Evolutionary conservation across 2,329 filamentous ascomycete genomes (phyloP).

Genomic region (Fusarium coffeatum): DNA sequence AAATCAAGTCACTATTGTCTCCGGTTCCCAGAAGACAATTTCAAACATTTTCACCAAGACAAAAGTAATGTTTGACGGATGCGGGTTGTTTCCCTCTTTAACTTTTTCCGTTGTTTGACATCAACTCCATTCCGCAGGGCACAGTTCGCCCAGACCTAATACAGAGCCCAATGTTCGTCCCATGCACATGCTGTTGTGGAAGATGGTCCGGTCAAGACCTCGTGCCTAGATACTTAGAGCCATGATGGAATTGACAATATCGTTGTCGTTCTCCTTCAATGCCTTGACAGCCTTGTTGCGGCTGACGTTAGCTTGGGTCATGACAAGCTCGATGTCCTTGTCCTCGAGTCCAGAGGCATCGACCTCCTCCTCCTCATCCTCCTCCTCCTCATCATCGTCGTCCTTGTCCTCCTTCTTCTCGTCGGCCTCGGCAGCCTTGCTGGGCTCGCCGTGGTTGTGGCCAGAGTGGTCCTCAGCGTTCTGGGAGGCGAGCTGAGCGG

Average conservation of each 20-base stretch:
- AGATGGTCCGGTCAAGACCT: constrained; percentile 38
- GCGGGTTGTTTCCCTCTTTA: constrained; percentile 39
- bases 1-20: neutral
- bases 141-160: constrained; percentile 46
- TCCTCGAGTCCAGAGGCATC: constrained; percentile 94
- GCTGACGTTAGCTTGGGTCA: constrained; percentile 96
- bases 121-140: constrained; percentile 46
- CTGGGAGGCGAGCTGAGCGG: constrained; percentile 89
- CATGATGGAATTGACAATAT: constrained; percentile 99
- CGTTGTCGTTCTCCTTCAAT: constrained; percentile 98
- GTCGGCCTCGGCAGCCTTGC: constrained; percentile 69
- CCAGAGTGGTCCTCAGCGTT: constrained; percentile 73
- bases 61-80: constrained; percentile 23
- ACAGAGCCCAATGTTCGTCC: constrained; percentile 47
- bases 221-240: constrained; percentile 80
- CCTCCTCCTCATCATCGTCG: constrained; percentile 85
- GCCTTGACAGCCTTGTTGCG: constrained; percentile 99
- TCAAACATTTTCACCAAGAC: neutral
- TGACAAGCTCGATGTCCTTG: constrained; percentile 99
- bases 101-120: constrained; percentile 47
- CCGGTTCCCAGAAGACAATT: neutral
- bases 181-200: constrained; percentile 45
- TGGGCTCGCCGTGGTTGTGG: constrained; percentile 77
- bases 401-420: constrained; percentile 82
- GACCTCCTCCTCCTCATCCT: constrained; percentile 95